Conservation (phyloP, 805 yeast genomes). For the Cyberlindnera xylosilytica region DNA sequence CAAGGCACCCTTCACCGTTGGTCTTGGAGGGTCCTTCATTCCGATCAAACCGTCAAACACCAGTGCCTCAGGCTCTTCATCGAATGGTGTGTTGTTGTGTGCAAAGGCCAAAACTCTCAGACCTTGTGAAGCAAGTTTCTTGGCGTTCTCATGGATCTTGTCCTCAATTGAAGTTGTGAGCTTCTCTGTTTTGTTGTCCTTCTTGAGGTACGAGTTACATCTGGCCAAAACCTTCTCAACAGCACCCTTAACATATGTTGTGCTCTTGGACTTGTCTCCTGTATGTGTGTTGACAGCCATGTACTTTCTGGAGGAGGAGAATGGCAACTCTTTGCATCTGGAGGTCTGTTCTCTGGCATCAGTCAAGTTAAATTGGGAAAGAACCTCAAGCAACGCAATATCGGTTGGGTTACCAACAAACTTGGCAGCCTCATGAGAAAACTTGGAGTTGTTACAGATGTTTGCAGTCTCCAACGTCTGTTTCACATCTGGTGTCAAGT, state of each 20-base stretch:
- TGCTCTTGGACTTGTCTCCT: slow-evolving; percentile 55
- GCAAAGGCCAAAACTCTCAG: slow-evolving; percentile 85
- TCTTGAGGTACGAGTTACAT: slow-evolving; percentile 57
- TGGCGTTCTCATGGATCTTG: slow-evolving; percentile 55
- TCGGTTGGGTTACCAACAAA: slow-evolving; percentile 93
- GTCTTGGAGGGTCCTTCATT: slow-evolving; percentile 98
- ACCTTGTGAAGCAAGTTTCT: slow-evolving; percentile 73
- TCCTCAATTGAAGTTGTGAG: slow-evolving; percentile 48
- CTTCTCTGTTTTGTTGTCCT: slow-evolving; percentile 56
- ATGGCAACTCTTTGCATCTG: slow-evolving; percentile 75
- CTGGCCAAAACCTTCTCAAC: slow-evolving; percentile 64
- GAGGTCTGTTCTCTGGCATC: slow-evolving; percentile 63
- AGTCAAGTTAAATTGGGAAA: slow-evolving; percentile 64
- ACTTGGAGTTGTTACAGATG: slow-evolving; percentile 72
- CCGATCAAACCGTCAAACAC: slow-evolving; percentile 85
- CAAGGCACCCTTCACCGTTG: slow-evolving; percentile 74
- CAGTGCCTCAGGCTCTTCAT: slow-evolving; percentile 52
- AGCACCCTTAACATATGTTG: slow-evolving; percentile 86
- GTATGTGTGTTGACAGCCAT: slow-evolving; percentile 77
- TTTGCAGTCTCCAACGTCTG: slow-evolving; percentile 62
- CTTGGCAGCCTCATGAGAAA: slow-evolving; percentile 62
- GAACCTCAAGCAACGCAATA: slow-evolving; percentile 78
- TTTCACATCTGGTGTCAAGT: slow-evolving; percentile 52
- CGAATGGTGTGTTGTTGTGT: slow-evolving; percentile 39
- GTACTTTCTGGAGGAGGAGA: slow-evolving; percentile 78